Percentiles rank a stretch among this genome's conserved stretches.
phyloP scores from a whole-genome alignment of 2,329 filamentous ascomycete genomes.

The Cladophialophora exuberans region DNA sequence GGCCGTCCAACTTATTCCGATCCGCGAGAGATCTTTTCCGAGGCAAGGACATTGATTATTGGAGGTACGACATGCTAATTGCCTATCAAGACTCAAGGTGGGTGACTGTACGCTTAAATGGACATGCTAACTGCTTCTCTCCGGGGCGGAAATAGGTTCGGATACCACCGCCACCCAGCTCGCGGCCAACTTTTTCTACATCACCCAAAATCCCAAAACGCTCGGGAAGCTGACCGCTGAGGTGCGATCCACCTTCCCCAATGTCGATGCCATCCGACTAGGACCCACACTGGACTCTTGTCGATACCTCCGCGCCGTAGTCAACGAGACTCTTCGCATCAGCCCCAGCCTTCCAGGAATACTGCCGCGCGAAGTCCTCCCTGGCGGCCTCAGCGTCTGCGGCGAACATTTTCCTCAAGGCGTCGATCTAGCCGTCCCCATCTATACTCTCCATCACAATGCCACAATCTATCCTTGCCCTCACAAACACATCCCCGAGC shows the following conservation, averaged over 20 bases:
- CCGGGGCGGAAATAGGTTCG: neutral
- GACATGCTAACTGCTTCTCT: neutral
- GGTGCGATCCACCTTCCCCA: constrained; percentile 39
- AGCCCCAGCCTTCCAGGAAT: constrained; percentile 36
- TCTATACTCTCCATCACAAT: constrained; percentile 41
- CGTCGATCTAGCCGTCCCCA: constrained; percentile 37
- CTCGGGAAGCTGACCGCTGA: constrained; percentile 38
- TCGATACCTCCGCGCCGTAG: constrained; percentile 45
- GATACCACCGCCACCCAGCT: constrained; percentile 35
- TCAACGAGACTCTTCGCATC: constrained; percentile 48
- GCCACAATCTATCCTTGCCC: constrained; percentile 37
- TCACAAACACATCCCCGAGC: constrained; percentile 24
- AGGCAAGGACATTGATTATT: constrained; percentile 2
- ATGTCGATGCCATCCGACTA: constrained; percentile 42
- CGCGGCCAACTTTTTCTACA: constrained; percentile 41
- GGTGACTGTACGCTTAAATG: neutral
- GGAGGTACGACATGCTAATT: constrained; percentile 1
- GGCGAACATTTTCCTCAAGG: constrained; percentile 39
- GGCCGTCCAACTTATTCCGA: constrained; percentile 4
- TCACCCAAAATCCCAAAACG: constrained; percentile 38
- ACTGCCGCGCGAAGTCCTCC: constrained; percentile 38
- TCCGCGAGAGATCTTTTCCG: constrained; percentile 1
- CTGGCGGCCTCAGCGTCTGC: constrained; percentile 38
- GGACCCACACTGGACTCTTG: constrained; percentile 41
- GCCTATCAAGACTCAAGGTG: neutral